Conservation (phyloP, 768 basidiomycete species). For the Kwoniella shandongensis region DNA sequence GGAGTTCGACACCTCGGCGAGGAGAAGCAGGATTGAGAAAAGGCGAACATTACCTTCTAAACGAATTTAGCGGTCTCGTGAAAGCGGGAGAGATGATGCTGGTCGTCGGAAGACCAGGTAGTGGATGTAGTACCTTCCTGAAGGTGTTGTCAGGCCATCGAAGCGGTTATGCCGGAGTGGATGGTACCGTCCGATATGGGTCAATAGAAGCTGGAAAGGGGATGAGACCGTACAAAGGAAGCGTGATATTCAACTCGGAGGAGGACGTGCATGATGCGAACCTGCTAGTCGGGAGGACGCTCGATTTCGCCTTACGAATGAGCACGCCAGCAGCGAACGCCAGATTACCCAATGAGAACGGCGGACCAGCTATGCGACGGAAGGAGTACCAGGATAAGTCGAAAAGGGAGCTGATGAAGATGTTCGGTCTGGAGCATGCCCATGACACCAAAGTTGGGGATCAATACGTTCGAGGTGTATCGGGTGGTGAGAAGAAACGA, state of each 20-base stretch:
- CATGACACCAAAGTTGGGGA: slow-evolving; percentile 51
- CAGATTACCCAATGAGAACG: slow-evolving; percentile 18
- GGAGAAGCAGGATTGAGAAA: slow-evolving; percentile 30
- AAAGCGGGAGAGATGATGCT: slow-evolving; percentile 65
- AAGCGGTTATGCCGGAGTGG: slow-evolving; percentile 65
- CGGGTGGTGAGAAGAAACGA: slow-evolving; percentile 49
- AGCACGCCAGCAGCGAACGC: slow-evolving; percentile 36
- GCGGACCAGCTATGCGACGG: slow-evolving; percentile 24
- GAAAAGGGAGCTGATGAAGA: slow-evolving; percentile 50
- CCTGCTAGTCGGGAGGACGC: slow-evolving; percentile 44
- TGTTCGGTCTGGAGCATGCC: slow-evolving; percentile 47
- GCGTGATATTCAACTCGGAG: slow-evolving; percentile 42
- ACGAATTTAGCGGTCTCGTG: slow-evolving; percentile 61
- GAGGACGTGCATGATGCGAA: slow-evolving; percentile 46
- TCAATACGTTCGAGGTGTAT: slow-evolving; percentile 54
- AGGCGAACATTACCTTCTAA: slow-evolving; percentile 54
- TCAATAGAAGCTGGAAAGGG: slow-evolving; percentile 36
- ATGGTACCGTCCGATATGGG: slow-evolving; percentile 72
- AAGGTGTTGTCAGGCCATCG: slow-evolving; percentile 74
- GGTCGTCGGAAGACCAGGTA: slow-evolving; percentile 71
- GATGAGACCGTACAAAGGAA: slow-evolving; percentile 26
- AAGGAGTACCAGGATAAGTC: slow-evolving; percentile 53
- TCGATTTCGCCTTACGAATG: slow-evolving; percentile 45
- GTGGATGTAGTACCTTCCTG: slow-evolving; percentile 79
- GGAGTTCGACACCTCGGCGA: slow-evolving; percentile 23